Conservation (phyloP, 2,329 filamentous ascomycete genomes). For the Trichoderma sp. region DNA sequence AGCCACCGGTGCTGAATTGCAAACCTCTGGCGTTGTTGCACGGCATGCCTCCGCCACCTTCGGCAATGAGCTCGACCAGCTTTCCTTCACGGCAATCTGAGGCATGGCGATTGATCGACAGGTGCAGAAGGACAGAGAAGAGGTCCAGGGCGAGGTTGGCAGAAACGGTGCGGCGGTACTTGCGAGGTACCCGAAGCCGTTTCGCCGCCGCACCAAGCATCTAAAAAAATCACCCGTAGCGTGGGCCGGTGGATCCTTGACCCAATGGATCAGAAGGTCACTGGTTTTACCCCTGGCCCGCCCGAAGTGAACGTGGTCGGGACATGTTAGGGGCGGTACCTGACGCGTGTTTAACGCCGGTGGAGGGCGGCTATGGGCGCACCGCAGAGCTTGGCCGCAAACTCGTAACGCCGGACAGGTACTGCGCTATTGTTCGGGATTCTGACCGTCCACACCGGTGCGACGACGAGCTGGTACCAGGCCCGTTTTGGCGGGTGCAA, state of each 20-base stretch:
- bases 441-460: neutral
- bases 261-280: neutral
- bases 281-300: slow-evolving; percentile 18
- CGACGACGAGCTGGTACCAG: slow-evolving; percentile 9
- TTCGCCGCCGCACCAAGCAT: slow-evolving; percentile 16
- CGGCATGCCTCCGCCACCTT: slow-evolving; percentile 13
- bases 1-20: neutral
- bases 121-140: neutral
- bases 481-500: slow-evolving; percentile 20
- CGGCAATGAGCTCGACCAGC: neutral
- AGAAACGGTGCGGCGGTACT: neutral
- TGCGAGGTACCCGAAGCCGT: neutral
- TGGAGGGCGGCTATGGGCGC: neutral
- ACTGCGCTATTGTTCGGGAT: slow-evolving; percentile 4
- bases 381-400: neutral
- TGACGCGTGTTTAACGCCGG: neutral
- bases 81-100: slow-evolving; percentile 9
- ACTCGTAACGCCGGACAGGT: neutral
- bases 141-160: neutral
- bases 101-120: neutral
- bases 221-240: slow-evolving; percentile 20
- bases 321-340: slow-evolving; percentile 3
- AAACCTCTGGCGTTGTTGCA: slow-evolving; percentile 12
- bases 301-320: neutral
- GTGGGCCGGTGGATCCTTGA: neutral